Percentiles rank a stretch among this genome's conserved stretches.
Evolutionary conservation across 768 basidiomycete genomes (phyloP).

Genomic region (Terana coerulea): DNA sequence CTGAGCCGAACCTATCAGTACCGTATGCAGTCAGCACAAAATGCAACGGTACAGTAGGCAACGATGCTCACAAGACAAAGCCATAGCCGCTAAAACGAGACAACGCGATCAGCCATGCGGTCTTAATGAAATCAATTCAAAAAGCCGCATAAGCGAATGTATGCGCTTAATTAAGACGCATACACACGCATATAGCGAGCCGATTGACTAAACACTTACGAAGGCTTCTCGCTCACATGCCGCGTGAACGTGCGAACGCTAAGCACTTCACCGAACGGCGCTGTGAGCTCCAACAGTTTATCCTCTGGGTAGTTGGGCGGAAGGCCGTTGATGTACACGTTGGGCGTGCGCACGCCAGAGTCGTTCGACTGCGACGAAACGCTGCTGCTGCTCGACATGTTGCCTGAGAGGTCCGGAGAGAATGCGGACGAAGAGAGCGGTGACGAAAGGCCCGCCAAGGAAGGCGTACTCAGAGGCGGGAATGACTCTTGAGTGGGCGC

Average conservation of each 20-base stretch:
- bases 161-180: neutral
- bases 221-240: conserved; percentile 69
- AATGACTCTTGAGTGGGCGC: conserved; percentile 13
- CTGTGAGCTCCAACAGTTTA: conserved; percentile 65
- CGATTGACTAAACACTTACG: conserved; percentile 33
- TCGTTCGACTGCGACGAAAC: neutral
- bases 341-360: conserved; percentile 37
- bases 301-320: conserved; percentile 83
- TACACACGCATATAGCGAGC: conserved; percentile 5
- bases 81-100: conserved; percentile 61
- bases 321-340: conserved; percentile 86
- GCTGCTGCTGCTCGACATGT: neutral
- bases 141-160: conserved; percentile 2
- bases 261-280: conserved; percentile 67
- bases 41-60: neutral
- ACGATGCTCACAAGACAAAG: conserved; percentile 64
- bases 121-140: too few species aligned
- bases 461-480: neutral
- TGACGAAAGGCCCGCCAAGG: neutral
- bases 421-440: conserved; percentile 3
- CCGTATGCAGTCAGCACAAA: neutral
- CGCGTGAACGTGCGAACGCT: conserved; percentile 85
- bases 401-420: neutral
- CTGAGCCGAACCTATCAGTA: conserved; percentile 59
- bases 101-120: neutral